Percentiles rank a stretch among this genome's conserved stretches.
Evolutionary conservation across 495 filamentous ascomycete species (phyloP).

Genomic region (Penicillium roqueforti): DNA sequence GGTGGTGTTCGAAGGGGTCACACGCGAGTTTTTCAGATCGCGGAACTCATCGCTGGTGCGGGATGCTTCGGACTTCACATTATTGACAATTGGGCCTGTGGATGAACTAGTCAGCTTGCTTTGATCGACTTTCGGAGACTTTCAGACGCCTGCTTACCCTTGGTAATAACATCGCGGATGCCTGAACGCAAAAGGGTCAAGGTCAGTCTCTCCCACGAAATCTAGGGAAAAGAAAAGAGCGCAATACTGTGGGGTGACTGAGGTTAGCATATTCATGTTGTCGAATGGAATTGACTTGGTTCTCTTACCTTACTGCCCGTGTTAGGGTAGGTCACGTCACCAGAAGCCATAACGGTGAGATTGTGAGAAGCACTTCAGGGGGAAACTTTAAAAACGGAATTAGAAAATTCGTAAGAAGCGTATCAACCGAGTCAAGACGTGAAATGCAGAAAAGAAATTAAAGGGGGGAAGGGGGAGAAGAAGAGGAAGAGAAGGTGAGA

Average conservation of each 20-base stretch:
- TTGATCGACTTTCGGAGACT: conserved; percentile 6
- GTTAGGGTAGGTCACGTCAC: conserved; percentile 42
- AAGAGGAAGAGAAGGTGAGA: conserved; percentile 26
- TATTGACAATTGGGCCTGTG: conserved; percentile 71
- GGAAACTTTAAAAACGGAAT: not conserved
- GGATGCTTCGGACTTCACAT: conserved; percentile 65
- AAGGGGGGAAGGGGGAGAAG: not conserved
- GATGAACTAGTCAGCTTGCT: conserved; percentile 30
- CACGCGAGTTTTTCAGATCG: conserved; percentile 67
- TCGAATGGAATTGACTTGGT: conserved; percentile 8
- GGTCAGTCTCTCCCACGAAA: conserved; percentile 18
- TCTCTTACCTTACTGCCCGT: conserved; percentile 44
- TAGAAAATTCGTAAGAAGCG: not conserved
- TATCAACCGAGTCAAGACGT: not conserved
- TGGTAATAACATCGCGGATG: conserved; percentile 27
- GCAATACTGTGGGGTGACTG: conserved; percentile 7
- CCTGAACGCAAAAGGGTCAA: conserved; percentile 18
- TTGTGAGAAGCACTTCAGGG: not conserved
- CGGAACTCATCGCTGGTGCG: conserved; percentile 71
- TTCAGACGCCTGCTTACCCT: conserved; percentile 25
- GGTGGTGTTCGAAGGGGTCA: conserved; percentile 62
- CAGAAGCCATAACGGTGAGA: conserved; percentile 28
- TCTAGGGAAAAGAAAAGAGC: not conserved
- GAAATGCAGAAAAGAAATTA: not conserved
- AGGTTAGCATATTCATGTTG: conserved; percentile 14